These are phyloP conservation scores for Hymenoscyphus occultus DNA, from an alignment of 2,329 filamentous ascomycete species.

Conservation along the genomic window DNA sequence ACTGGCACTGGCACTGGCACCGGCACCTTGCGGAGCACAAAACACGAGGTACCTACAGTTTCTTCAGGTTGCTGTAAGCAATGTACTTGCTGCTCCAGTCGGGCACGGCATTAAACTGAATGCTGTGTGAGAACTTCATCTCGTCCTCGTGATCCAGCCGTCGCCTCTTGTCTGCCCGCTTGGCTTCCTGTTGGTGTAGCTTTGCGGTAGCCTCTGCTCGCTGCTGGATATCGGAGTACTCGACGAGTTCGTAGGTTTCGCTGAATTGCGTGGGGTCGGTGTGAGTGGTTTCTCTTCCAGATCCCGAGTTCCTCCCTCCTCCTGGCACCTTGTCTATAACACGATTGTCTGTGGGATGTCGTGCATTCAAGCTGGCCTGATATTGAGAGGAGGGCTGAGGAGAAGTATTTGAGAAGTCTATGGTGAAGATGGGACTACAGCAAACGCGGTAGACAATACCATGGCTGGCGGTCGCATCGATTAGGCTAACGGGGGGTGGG, in stretches of 20 bases:
- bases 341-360: not conserved
- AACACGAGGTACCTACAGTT: constrained; percentile 64
- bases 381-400: constrained; percentile 28
- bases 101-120: constrained; percentile 99
- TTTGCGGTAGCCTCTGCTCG: constrained; percentile 13
- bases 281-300: not conserved
- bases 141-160: constrained; percentile 73
- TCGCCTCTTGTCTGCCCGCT: constrained; percentile 61
- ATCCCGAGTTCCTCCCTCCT: constrained; percentile 3
- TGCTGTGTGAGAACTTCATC: constrained; percentile 99
- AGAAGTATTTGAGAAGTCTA: constrained; percentile 22
- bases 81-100: constrained; percentile 99
- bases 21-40: not conserved
- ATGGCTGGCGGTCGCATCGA: not conserved
- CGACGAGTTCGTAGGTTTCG: constrained; percentile 34
- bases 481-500: not conserved
- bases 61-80: constrained; percentile 97
- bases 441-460: not conserved
- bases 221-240: constrained; percentile 27
- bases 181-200: constrained; percentile 33
- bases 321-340: not conserved
- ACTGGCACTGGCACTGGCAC: not conserved
- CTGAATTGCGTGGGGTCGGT: constrained; percentile 25
- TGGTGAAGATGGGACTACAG: constrained; percentile 20
- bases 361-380: constrained; percentile 8